Evolutionary conservation across 1,139 yeast species (phyloP), one percentile per base, ranked within the genome.

Genomic region (Yamadazyma triangularis): DNA sequence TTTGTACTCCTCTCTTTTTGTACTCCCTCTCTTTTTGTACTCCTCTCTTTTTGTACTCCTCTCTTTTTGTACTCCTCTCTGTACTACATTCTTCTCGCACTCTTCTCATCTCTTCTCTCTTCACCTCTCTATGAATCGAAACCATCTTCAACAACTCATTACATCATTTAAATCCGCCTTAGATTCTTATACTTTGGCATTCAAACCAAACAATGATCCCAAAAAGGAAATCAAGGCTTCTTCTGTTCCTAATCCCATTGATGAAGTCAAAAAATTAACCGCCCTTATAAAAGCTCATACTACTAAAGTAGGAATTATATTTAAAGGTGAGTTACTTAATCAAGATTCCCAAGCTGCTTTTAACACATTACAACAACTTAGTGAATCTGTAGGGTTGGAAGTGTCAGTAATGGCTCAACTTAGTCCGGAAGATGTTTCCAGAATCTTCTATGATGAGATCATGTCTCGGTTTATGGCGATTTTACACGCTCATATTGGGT

Each of bases 261-360:
- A 58, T 11, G 94, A 85, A 44, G 49, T 84, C 16, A 53, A 50
- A 8, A 86, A 85, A 48, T 53, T 82, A 10, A 54, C 76, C 21
- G 64, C 71, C 35, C 59, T 86, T 26, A 63, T 81, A n/a, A 77
- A 70, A 52, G 91, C 95, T 2, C 89, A 84, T 51, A 67, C 82
- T 2, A 85, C 95, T 3, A 85, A 84, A 52, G 64, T 83, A 3
- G 95, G 94, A 4, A 76, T 86, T 24, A 73, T 86, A 1, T 81
- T 79, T 55, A 76, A 79, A 44, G 84, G 88, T 1, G 77, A 77
- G 5, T 70, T 52, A 29, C 42, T 66, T 26, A 64, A 38, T 40
- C 55, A 47, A 35, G 70, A 41, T 46, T 58, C 28, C 4, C 64
- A 57, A 11, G 76, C 86, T 0, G 80, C 83, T 1, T 67, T 56